Evolutionary conservation across 495 filamentous ascomycete species (phyloP).

Genomic region (Penicillium silybi): DNA sequence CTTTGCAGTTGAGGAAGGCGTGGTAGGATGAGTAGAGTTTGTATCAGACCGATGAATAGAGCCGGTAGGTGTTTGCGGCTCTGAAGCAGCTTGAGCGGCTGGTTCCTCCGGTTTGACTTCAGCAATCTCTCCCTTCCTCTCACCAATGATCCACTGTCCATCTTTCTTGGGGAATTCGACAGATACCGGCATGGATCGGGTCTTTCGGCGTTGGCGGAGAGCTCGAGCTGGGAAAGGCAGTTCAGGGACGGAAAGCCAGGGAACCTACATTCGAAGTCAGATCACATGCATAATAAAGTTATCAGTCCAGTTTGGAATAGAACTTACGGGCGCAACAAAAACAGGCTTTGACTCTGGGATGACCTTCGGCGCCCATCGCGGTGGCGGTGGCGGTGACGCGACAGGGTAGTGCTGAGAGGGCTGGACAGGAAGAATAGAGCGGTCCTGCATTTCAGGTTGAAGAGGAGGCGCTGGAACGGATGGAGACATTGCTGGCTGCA

Average conservation of each 20-base stretch:
- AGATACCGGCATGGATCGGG: slow-evolving; percentile 31
- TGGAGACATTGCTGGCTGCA: slow-evolving; percentile 43
- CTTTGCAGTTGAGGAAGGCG: slow-evolving; percentile 54
- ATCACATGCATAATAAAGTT: background rate
- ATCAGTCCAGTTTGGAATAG: background rate
- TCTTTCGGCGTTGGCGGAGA: slow-evolving; percentile 38
- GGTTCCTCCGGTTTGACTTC: slow-evolving; percentile 18
- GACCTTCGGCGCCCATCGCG: slow-evolving; percentile 26
- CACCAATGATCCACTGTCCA: slow-evolving; percentile 17
- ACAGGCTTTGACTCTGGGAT: slow-evolving; percentile 29
- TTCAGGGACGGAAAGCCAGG: slow-evolving; percentile 76
- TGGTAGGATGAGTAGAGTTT: slow-evolving; percentile 66
- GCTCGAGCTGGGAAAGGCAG: slow-evolving; percentile 57
- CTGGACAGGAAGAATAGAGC: slow-evolving; percentile 26
- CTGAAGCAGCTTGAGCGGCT: slow-evolving; percentile 39
- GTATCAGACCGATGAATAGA: slow-evolving; percentile 63
- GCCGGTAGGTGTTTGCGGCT: slow-evolving; percentile 64
- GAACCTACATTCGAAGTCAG: slow-evolving; percentile 49
- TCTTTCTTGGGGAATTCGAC: slow-evolving; percentile 52
- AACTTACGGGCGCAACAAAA: slow-evolving; percentile 65
- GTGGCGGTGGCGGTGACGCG: slow-evolving; percentile 29
- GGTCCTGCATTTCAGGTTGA: slow-evolving; percentile 32
- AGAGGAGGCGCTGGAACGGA: slow-evolving; percentile 23
- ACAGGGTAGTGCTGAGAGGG: slow-evolving; percentile 26
- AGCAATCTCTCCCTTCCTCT: slow-evolving; percentile 15